These are phyloP conservation scores for Uronychia setigera DNA, from an alignment of 73 alveolate species.

Conservation along the genomic window DNA sequence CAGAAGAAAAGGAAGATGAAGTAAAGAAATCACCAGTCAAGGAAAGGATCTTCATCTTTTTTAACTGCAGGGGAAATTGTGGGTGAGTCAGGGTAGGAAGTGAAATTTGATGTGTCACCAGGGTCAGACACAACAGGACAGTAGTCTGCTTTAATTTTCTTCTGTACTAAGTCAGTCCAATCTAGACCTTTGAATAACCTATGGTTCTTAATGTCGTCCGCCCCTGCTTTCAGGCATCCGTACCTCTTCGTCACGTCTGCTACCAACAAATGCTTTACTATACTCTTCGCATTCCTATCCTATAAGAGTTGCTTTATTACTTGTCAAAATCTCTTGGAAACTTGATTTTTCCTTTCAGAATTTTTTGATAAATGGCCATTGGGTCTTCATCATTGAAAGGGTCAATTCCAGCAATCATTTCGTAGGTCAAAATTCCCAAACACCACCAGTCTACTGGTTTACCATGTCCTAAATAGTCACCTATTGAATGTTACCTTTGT, in stretches of 20 bases:
- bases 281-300: constrained; percentile 82
- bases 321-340: constrained; percentile 88
- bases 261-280: constrained; percentile 87
- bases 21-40: constrained; percentile 86
- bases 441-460: constrained; percentile 99
- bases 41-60: constrained; percentile 90
- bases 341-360: constrained; percentile 87
- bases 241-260: constrained; percentile 91
- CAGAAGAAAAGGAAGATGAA: too few species aligned
- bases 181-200: constrained; percentile 83
- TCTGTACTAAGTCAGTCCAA: constrained; percentile 67
- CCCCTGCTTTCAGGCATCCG: constrained; percentile 96
- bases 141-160: constrained; percentile 79
- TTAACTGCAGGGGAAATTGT: constrained; percentile 72
- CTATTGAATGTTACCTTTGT: constrained; percentile 71
- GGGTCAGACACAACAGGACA: constrained; percentile 75
- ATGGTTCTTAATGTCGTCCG: constrained; percentile 88
- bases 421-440: constrained; percentile 92
- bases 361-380: constrained; percentile 86
- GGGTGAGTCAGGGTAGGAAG: constrained; percentile 91
- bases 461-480: constrained; percentile 79
- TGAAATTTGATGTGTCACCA: constrained; percentile 86
- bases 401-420: constrained; percentile 94
- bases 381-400: constrained; percentile 97
- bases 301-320: constrained; percentile 7